Evolutionary conservation across 176 grass and related monocot genomes (phyloP).

Genomic region (Eleusine coracana): DNA sequence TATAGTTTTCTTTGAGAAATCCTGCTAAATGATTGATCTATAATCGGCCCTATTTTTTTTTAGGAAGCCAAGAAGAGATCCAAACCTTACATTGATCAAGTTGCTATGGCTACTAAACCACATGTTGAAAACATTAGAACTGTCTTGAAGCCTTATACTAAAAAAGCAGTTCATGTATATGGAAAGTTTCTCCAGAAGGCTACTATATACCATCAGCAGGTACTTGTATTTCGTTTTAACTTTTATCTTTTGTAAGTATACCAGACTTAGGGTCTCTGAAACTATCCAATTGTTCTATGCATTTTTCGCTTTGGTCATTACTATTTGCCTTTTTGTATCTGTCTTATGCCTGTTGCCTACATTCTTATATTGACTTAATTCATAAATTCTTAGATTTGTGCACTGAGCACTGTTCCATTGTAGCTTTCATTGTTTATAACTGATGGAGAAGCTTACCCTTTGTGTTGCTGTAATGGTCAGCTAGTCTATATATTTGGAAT

Average conservation of each 20-base stretch:
- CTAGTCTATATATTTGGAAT: neutral
- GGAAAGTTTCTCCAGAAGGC: constrained; percentile 55
- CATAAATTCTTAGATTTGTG: constrained; percentile 31
- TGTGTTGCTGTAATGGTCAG: neutral
- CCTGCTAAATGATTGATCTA: constrained; percentile 14
- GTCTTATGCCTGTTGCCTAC: neutral
- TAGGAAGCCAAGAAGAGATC: constrained; percentile 81
- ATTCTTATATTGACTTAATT: constrained; percentile 34
- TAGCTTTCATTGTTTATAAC: neutral
- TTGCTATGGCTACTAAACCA: constrained; percentile 70
- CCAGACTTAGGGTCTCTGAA: neutral
- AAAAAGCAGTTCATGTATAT: constrained; percentile 46
- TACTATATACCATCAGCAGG: constrained; percentile 78
- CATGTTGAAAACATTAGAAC: constrained; percentile 73
- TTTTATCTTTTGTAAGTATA: constrained; percentile 5
- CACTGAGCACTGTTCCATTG: neutral
- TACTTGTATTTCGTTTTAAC: constrained; percentile 36
- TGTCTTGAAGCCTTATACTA: constrained; percentile 63
- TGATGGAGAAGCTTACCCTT: constrained; percentile 12
- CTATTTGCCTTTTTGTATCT: neutral
- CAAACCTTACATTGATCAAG: constrained; percentile 87
- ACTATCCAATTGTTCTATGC: neutral
- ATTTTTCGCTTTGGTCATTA: constrained; percentile 1
- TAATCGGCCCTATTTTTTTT: constrained; percentile 37
- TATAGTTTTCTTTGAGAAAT: neutral